Percentiles rank a stretch among this genome's conserved stretches.
These are phyloP conservation scores for Pythium dissimile DNA, from an alignment of 352 stramenopile genomes.

Conservation along the genomic window DNA sequence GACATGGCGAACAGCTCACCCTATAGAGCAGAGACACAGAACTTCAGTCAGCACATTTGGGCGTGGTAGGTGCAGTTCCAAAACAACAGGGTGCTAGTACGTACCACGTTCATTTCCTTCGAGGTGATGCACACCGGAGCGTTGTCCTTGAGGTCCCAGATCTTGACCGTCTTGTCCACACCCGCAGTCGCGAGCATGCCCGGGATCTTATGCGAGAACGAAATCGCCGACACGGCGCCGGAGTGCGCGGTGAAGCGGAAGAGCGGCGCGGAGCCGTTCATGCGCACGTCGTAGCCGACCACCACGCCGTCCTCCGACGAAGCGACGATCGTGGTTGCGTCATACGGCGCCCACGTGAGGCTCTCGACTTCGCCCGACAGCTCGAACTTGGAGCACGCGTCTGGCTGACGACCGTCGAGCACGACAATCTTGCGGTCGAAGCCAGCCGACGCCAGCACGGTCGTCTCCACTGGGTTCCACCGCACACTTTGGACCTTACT, in stretches of 20 bases:
- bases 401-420: slow-evolving; percentile 88
- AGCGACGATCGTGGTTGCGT: slow-evolving; percentile 90
- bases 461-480: slow-evolving; percentile 96
- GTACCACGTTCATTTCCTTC: slow-evolving; percentile 92
- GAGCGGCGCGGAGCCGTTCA: slow-evolving; percentile 89
- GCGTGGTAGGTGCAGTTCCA: too few species aligned
- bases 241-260: slow-evolving; percentile 93
- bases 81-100: slow-evolving; percentile 10
- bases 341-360: slow-evolving; percentile 93
- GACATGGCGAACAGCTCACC: slow-evolving; percentile 89
- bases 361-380: slow-evolving; percentile 89
- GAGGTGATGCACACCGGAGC: slow-evolving; percentile 77
- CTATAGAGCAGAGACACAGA: slow-evolving; percentile 26
- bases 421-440: slow-evolving; percentile 95
- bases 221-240: slow-evolving; percentile 79
- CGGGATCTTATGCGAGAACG: slow-evolving; percentile 81
- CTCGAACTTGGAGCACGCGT: slow-evolving; percentile 78
- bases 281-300: slow-evolving; percentile 93
- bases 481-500: slow-evolving; percentile 97
- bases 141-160: slow-evolving; percentile 93
- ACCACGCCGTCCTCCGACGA: slow-evolving; percentile 95
- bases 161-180: slow-evolving; percentile 97
- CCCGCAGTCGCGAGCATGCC: slow-evolving; percentile 95
- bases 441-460: slow-evolving; percentile 93
- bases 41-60: neutral